phyloP scores from a whole-genome alignment of 768 basidiomycete genomes.

The Suillus weaverae region DNA sequence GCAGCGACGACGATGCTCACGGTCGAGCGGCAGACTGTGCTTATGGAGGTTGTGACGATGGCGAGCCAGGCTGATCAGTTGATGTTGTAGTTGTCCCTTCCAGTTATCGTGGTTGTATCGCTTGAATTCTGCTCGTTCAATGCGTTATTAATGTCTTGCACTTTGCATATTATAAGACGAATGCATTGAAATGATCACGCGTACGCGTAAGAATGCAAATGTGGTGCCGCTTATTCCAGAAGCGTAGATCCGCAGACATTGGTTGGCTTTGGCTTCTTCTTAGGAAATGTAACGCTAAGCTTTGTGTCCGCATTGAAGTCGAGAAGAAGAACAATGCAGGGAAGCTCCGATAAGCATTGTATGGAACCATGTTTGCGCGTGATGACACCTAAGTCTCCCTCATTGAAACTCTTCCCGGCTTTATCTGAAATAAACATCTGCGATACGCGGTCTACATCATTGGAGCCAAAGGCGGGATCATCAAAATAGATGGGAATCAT shows the following conservation, averaged over 20 bases:
- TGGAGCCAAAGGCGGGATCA: neutral
- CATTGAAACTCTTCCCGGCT: neutral
- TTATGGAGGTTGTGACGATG: too few relatives aligned
- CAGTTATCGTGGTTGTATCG: too few relatives aligned
- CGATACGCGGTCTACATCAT: neutral
- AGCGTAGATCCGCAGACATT: conserved; percentile 1
- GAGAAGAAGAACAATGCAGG: conserved; percentile 4
- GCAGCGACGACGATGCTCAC: too few relatives aligned
- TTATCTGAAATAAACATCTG: conserved; percentile 24
- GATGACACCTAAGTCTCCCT: neutral
- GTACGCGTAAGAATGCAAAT: conserved; percentile 3
- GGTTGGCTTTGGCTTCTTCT: neutral
- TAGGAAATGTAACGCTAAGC: neutral
- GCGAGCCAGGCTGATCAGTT: too few relatives aligned
- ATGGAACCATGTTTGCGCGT: neutral
- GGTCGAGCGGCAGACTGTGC: too few relatives aligned
- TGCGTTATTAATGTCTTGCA: too few relatives aligned
- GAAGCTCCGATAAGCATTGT: neutral
- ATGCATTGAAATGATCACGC: too few relatives aligned
- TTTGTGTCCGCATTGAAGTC: neutral
- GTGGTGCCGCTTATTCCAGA: neutral
- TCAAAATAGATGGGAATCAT: conserved; percentile 18
- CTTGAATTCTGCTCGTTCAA: too few relatives aligned
- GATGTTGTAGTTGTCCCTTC: neutral
- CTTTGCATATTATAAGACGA: too few relatives aligned